These are phyloP conservation scores for Limonomyces culmigenus DNA, from an alignment of 1,284 basidiomycete species.

Conservation along the genomic window DNA sequence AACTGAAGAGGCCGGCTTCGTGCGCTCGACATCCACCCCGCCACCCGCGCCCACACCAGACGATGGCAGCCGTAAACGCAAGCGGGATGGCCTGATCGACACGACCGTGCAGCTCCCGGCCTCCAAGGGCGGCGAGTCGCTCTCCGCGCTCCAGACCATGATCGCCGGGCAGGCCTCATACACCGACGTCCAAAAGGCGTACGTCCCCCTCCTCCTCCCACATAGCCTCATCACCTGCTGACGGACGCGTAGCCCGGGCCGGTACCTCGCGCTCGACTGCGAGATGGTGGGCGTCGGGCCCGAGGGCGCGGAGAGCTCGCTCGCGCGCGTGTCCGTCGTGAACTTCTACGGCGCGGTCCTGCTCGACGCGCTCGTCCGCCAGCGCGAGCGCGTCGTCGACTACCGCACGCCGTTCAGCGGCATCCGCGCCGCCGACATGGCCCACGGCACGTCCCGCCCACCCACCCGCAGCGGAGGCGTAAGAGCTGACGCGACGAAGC, in stretches of 20 bases:
- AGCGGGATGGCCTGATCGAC: no score
- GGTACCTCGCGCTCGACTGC: slow-evolving; percentile 80
- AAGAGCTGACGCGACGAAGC: slow-evolving; percentile 23
- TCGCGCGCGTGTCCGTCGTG: slow-evolving; percentile 86
- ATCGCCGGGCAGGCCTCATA: no score
- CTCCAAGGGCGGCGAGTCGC: no score
- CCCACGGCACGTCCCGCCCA: slow-evolving; percentile 28
- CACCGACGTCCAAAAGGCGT: no score
- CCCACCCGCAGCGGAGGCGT: not conserved
- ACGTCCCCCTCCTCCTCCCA: no score
- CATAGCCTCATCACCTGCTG: no score
- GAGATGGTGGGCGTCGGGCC: slow-evolving; percentile 96
- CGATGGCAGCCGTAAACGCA: no score
- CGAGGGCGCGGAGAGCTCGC: slow-evolving; percentile 62
- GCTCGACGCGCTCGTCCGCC: slow-evolving; percentile 78
- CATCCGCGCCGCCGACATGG: slow-evolving; percentile 63
- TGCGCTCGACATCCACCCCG: no score
- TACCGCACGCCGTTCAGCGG: slow-evolving; percentile 90
- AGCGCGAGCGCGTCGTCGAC: slow-evolving; percentile 82
- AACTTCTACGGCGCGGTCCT: slow-evolving; percentile 77
- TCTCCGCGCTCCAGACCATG: no score
- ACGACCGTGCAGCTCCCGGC: no score
- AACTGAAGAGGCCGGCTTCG: no score
- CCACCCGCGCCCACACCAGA: no score
- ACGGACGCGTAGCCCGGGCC: slow-evolving; percentile 69